Conservation (phyloP, 495 filamentous ascomycete genomes). For the Xanthoparmelia taractica region DNA sequence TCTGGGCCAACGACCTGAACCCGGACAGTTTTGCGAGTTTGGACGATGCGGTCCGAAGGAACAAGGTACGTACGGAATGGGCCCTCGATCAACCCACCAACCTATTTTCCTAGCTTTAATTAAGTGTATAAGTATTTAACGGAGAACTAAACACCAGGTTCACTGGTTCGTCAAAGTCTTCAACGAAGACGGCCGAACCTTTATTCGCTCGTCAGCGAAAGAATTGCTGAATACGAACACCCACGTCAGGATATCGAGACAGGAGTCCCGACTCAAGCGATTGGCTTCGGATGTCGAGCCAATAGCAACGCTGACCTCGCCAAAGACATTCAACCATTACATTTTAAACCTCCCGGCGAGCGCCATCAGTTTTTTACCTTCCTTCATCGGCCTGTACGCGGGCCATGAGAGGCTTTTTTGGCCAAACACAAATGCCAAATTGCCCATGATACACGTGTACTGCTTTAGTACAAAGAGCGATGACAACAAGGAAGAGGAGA, state of each 20-base stretch:
- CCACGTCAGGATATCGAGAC: slow-evolving; percentile 36
- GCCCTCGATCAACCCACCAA: too few relatives aligned
- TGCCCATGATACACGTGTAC: slow-evolving; percentile 87
- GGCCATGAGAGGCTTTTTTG: slow-evolving; percentile 58
- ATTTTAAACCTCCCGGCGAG: slow-evolving; percentile 94
- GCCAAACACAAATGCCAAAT: slow-evolving; percentile 44
- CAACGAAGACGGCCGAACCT: slow-evolving; percentile 70
- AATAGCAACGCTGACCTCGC: slow-evolving; percentile 47
- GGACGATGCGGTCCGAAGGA: slow-evolving; percentile 57
- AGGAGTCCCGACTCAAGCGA: slow-evolving; percentile 30
- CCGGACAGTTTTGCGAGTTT: slow-evolving; percentile 74
- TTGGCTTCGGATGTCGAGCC: slow-evolving; percentile 31
- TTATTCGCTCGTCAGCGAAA: slow-evolving; percentile 63
- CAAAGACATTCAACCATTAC: slow-evolving; percentile 70
- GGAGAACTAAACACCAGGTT: slow-evolving; percentile 51
- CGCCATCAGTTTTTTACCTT: slow-evolving; percentile 76
- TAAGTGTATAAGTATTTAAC: too few relatives aligned
- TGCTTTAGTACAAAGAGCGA: slow-evolving; percentile 76
- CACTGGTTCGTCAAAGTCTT: slow-evolving; percentile 63
- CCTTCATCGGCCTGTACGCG: slow-evolving; percentile 74
- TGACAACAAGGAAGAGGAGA: slow-evolving; percentile 52
- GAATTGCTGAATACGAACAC: slow-evolving; percentile 48
- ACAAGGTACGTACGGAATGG: slow-evolving; percentile 72
- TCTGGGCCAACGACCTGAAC: slow-evolving; percentile 96
- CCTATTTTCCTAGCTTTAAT: too few relatives aligned